phyloP scores from a whole-genome alignment of 306 rosid genomes.

The Quercus cerris region DNA sequence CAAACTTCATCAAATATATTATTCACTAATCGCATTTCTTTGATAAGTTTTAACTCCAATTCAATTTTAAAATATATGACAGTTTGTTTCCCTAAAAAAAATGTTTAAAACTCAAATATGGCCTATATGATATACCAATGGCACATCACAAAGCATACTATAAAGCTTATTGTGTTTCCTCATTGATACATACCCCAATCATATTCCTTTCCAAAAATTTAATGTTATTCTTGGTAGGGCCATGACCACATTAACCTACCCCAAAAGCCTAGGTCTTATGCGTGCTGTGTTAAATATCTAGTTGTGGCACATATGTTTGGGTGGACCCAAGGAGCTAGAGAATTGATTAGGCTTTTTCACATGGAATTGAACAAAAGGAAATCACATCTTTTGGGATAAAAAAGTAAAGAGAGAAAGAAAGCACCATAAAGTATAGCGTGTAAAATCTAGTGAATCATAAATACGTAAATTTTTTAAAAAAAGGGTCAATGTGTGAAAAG shows the following conservation, averaged over 20 bases:
- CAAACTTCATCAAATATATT: constrained; percentile 6
- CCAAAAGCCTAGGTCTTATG: background rate
- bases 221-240: background rate
- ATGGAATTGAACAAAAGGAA: background rate
- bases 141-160: background rate
- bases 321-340: background rate
- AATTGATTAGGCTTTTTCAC: background rate
- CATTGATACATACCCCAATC: too few species aligned
- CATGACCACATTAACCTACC: background rate
- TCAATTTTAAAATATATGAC: background rate
- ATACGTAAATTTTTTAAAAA: background rate
- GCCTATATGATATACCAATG: background rate
- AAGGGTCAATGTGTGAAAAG: too few species aligned
- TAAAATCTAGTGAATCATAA: background rate
- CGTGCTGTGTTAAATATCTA: background rate
- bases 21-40: background rate
- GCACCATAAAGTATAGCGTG: background rate
- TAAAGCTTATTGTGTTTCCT: background rate
- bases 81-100: too few species aligned
- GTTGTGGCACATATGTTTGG: background rate
- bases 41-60: background rate
- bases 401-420: background rate
- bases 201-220: background rate
- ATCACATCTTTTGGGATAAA: background rate
- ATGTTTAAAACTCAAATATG: too few species aligned